Evolutionary conservation across 2,329 filamentous ascomycete species (phyloP), one percentile per base, ranked within the genome.

Genomic region (Trichocomaceae sp.): DNA sequence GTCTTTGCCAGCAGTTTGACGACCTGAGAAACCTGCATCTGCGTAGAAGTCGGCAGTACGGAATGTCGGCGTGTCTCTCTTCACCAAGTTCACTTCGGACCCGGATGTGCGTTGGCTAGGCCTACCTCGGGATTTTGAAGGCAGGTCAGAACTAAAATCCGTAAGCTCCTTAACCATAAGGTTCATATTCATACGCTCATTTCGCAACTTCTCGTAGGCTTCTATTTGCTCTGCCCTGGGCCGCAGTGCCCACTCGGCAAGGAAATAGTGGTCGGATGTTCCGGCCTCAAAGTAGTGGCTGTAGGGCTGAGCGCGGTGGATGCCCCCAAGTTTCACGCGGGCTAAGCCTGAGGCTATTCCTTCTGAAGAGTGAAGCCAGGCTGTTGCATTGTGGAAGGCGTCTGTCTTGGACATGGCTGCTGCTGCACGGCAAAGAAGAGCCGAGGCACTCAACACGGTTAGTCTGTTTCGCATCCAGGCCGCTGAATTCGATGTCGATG

Each of bases 291-390:
- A 47, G 44, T 47, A 47, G 44, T 47, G 23, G 23, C 23, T 26
- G 23, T 26, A 26, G 23, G 58, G 57, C 39, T 75, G 72, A 1
- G 72, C 72, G 37, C 73, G 66, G 54, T 75, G 69, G 56, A 76
- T 72, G 17, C 74, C 71, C n/a, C 72, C 72, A 1, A 75, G 64
- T 52, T 71, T 73, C 47, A 72, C 55, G 2, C 59, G 60, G 19
- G 26, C 12, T 12, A 17, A 7, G 17, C n/a, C n/a, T 26, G 23
- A 26, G n/a, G n/a, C n/a, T n/a, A n/a, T n/a, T n/a, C n/a, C n/a
- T 26, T 26, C 23, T 3, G 23, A n/a, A 9, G 47, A 37, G 50
- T 70, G 66, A 1, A 75, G 62, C 72, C 70, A 75, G 12, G 54
- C 46, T 0, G 72, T 73, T 19, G 63, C 55, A 26, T 61, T 58